Evolutionary conservation across 345 rosid genomes (phyloP).

Genomic region (Psidium guajava): DNA sequence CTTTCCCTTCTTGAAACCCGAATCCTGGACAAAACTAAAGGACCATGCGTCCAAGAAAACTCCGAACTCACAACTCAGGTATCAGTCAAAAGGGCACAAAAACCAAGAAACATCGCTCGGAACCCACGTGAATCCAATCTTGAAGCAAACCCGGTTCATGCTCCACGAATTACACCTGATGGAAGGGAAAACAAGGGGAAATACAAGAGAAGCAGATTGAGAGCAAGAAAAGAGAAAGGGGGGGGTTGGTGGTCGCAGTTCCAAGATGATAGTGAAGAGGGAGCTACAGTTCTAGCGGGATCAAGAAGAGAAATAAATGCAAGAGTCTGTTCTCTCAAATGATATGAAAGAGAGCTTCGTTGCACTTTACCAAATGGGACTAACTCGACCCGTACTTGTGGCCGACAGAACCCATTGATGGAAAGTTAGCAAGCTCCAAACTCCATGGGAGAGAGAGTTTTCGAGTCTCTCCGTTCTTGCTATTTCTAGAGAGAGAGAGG

Average conservation of each 20-base stretch:
- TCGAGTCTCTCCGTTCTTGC: background rate
- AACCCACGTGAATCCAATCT: background rate
- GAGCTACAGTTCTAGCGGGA: background rate
- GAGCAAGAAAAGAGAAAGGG: background rate
- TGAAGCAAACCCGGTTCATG: background rate
- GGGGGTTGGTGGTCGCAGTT: background rate
- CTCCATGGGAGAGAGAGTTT: constrained; percentile 15
- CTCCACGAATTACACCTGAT: background rate
- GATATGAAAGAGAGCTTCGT: background rate
- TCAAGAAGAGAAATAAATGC: background rate
- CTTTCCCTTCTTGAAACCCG: background rate
- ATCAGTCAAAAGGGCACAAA: background rate
- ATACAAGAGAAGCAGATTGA: background rate
- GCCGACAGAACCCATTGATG: background rate
- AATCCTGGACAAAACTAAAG: background rate
- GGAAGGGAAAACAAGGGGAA: background rate
- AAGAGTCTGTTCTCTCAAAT: background rate
- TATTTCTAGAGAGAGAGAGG: background rate
- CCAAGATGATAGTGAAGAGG: background rate
- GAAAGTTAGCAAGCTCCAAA: constrained; percentile 3
- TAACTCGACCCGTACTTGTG: background rate
- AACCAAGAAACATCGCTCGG: background rate
- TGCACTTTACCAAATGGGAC: background rate
- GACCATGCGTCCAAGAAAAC: background rate
- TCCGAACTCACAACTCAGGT: background rate